Conservation (phyloP, 1,284 basidiomycete species). For the Sanghuangporus baumii region DNA sequence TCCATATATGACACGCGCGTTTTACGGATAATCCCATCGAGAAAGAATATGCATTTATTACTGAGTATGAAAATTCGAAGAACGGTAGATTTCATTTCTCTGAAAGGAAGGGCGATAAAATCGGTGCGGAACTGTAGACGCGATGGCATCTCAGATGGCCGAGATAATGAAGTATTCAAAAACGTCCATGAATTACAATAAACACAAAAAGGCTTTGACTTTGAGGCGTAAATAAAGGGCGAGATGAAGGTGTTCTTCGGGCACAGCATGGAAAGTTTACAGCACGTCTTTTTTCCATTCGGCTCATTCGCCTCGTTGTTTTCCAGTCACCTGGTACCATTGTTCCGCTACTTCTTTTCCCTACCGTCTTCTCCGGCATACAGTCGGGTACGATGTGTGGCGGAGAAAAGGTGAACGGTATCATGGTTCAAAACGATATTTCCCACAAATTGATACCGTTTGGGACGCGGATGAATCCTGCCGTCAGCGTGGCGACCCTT, state of each 20-base stretch:
- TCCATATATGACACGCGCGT: neutral
- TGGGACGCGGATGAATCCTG: neutral
- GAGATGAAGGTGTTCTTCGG: neutral
- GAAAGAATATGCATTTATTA: neutral
- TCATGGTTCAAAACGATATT: neutral
- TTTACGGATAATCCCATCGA: neutral
- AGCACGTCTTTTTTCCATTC: neutral
- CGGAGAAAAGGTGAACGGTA: neutral
- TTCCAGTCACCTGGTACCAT: neutral
- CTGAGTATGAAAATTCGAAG: neutral
- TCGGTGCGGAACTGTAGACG: neutral
- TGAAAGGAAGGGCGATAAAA: neutral
- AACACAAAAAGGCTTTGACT: neutral
- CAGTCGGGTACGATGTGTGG: neutral
- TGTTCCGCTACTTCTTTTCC: neutral
- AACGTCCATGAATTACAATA: neutral
- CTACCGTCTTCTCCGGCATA: neutral
- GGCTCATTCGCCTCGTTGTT: neutral
- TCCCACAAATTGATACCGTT: slow-evolving; percentile 3
- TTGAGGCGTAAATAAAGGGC: slow-evolving; percentile 3
- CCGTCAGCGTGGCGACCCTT: slow-evolving; percentile 3
- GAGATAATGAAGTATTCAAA: neutral
- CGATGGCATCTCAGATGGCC: neutral
- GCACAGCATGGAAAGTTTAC: neutral
- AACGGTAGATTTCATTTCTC: neutral